These are phyloP conservation scores for Colletotrichum destructivum DNA, from an alignment of 2,329 filamentous ascomycete species.

Conservation along the genomic window DNA sequence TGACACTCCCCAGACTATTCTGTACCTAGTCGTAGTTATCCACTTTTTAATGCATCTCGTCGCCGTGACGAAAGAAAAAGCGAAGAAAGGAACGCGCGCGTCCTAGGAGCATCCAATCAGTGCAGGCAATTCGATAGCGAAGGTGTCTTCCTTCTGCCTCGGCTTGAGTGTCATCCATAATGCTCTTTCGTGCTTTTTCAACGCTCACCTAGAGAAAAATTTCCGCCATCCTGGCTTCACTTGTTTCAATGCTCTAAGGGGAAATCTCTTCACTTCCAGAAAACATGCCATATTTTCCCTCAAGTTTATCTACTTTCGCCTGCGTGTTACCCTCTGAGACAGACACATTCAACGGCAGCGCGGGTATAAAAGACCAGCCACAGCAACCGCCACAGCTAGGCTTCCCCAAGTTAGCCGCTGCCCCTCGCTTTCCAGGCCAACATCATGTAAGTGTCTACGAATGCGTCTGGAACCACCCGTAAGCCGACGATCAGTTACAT, in stretches of 20 bases:
- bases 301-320: neutral
- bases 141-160: neutral
- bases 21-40: neutral
- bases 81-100: conserved; percentile 16
- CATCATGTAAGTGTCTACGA: conserved; percentile 11
- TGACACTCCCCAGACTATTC: conserved; percentile 27
- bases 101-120: conserved; percentile 12
- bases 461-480: conserved; percentile 31
- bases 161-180: too few species aligned
- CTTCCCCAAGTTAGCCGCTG: neutral
- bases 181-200: neutral
- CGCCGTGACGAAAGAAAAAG: conserved; percentile 23
- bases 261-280: neutral
- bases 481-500: conserved; percentile 36
- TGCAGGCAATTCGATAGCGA: neutral
- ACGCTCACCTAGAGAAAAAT: conserved; percentile 1
- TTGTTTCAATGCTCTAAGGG: conserved; percentile 7
- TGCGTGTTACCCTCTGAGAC: conserved; percentile 13
- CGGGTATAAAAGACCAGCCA: conserved; percentile 13
- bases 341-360: conserved; percentile 21
- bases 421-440: neutral
- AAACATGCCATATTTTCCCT: neutral
- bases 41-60: neutral
- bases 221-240: neutral
- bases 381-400: conserved; percentile 1